Conservation (phyloP, 352 stramenopile species). For the Saprolegnia parasitica region DNA sequence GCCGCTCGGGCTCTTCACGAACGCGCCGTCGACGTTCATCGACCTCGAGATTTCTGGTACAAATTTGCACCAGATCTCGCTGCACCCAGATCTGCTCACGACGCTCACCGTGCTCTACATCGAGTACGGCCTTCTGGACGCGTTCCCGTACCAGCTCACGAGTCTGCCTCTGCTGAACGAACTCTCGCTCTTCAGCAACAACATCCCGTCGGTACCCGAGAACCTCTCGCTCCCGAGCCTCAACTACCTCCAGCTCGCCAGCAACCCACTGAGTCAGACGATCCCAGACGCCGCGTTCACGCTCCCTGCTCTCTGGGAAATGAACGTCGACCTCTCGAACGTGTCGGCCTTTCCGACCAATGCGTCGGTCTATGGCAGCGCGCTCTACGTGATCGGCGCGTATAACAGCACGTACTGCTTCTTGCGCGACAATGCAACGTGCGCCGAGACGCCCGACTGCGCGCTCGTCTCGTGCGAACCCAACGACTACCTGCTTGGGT, state of each 20-base stretch:
- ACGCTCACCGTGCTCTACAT: constrained; percentile 37
- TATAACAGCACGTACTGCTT: background rate
- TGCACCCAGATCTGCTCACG: constrained; percentile 25
- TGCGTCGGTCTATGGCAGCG: background rate
- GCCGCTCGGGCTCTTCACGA: constrained; percentile 36
- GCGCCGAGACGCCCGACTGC: background rate
- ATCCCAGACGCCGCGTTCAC: background rate
- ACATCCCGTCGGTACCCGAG: constrained; percentile 15
- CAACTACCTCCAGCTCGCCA: constrained; percentile 9
- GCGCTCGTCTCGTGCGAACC: background rate
- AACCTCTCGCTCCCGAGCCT: constrained; percentile 8
- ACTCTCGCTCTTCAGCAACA: constrained; percentile 31
- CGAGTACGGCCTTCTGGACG: constrained; percentile 34
- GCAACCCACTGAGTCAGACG: background rate
- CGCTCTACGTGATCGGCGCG: background rate
- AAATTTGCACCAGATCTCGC: constrained; percentile 26
- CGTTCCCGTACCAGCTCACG: constrained; percentile 34
- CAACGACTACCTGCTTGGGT: background rate
- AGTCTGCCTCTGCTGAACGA: constrained; percentile 27
- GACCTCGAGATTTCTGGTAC: constrained; percentile 46
- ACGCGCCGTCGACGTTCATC: constrained; percentile 38
- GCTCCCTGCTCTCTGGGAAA: background rate
- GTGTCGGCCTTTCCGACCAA: background rate
- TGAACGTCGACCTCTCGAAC: background rate
- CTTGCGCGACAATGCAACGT: background rate